phyloP scores from a whole-genome alignment of 2,329 filamentous ascomycete species.

The Colletotrichum truncatum region DNA sequence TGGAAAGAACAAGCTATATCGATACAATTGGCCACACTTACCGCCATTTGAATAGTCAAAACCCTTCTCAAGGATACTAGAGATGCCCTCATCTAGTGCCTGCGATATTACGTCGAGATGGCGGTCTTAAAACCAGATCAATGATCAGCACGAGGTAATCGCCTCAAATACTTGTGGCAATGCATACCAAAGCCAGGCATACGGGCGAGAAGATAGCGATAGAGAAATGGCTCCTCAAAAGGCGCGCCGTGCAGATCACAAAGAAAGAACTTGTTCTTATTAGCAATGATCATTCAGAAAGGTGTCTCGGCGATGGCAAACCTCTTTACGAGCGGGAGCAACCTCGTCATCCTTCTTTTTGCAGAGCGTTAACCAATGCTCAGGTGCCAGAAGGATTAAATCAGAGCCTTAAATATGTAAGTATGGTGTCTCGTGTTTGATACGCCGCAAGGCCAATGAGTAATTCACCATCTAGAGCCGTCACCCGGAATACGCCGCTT shows the following conservation, averaged over 20 bases:
- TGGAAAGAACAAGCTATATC: too few relatives aligned
- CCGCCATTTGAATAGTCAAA: background rate
- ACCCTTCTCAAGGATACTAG: background rate
- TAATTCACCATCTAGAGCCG: slow-evolving; percentile 9
- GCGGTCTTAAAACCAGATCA: background rate
- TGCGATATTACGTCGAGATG: slow-evolving; percentile 20
- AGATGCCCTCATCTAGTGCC: slow-evolving; percentile 15
- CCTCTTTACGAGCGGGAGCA: slow-evolving; percentile 15
- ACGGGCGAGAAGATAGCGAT: slow-evolving; percentile 10
- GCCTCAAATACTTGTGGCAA: rapidly evolving
- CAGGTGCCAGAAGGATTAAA: slow-evolving; percentile 12
- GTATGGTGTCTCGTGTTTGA: too few relatives aligned
- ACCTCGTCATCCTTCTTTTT: slow-evolving; percentile 27
- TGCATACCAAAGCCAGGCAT: slow-evolving; percentile 21
- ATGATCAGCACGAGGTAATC: background rate
- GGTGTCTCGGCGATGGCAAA: background rate
- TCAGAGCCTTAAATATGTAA: too few relatives aligned
- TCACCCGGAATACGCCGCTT: slow-evolving; percentile 18
- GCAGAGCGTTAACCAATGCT: slow-evolving; percentile 17
- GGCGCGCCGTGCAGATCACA: slow-evolving; percentile 20
- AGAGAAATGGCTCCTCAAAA: slow-evolving; percentile 19
- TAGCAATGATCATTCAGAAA: background rate
- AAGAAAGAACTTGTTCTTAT: slow-evolving; percentile 12
- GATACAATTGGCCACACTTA: background rate
- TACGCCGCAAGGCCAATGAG: rapidly evolving